These are phyloP conservation scores for Gynochthodes officinalis DNA, from an alignment of 257 asterid genomes.

Conservation along the genomic window DNA sequence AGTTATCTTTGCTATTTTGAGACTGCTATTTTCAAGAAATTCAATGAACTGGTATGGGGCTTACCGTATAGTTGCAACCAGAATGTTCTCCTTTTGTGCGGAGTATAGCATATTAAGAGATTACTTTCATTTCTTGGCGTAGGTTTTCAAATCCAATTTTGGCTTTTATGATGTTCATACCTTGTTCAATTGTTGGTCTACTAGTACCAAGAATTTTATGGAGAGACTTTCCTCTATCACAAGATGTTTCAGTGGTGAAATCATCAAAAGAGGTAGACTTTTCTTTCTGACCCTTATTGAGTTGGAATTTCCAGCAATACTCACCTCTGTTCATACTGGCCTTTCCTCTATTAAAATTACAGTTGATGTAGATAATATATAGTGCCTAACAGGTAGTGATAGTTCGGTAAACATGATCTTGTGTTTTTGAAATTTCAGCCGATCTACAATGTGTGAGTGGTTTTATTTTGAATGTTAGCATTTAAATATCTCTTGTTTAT, in stretches of 20 bases:
- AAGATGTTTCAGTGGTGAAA: slow-evolving; percentile 43
- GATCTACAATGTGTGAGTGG: not conserved
- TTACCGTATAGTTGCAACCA: not conserved
- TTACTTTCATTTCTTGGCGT: slow-evolving; percentile 21
- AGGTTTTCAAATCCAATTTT: slow-evolving; percentile 80
- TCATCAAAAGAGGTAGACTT: slow-evolving; percentile 60
- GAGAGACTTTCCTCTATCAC: slow-evolving; percentile 70
- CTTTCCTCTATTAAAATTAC: not conserved
- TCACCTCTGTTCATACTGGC: not conserved
- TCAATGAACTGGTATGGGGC: slow-evolving; percentile 83
- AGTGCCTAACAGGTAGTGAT: not conserved
- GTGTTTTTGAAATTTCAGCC: not conserved
- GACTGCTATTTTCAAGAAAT: slow-evolving; percentile 61
- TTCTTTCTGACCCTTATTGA: slow-evolving; percentile 3
- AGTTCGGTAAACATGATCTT: not conserved
- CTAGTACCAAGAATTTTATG: slow-evolving; percentile 66
- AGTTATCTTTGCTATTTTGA: slow-evolving; percentile 54
- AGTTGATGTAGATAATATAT: not conserved
- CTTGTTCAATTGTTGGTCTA: slow-evolving; percentile 83
- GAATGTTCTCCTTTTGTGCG: not conserved
- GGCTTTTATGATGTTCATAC: slow-evolving; percentile 88
- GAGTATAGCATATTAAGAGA: not conserved
- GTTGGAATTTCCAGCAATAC: not conserved
- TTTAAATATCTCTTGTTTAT: not conserved
- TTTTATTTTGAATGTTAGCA: not conserved